Evolutionary conservation across 768 basidiomycete species (phyloP), one percentile per base, ranked within the genome.

Genomic region (Boletales sp.): DNA sequence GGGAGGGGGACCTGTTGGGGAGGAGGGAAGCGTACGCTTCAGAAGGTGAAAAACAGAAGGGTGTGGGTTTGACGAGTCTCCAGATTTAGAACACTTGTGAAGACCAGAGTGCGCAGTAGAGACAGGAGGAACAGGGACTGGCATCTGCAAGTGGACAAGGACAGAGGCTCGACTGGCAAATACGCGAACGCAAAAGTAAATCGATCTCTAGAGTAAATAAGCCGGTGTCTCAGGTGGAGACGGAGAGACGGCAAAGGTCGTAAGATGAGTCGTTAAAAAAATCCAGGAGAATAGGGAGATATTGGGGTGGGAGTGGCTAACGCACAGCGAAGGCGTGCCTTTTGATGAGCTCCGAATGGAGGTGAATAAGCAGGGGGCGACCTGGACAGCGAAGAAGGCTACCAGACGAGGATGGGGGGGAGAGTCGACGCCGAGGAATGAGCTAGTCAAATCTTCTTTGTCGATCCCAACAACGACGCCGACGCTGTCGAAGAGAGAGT

Each of bases 271-370:
- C 87, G 87, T 88, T 66, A 88, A 75, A 54, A 58, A 55, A 55
- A 51, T 40, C 44, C 40, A 51, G 51, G 55, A 55, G 54, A 55
- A 41, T 59, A 63, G 61, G 56, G 44, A 57, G 57, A 64, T 56
- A 62, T 62, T 57, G 59, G 54, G 49, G 56, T 57, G 58, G 59
- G 36, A 49, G 65, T 80, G 88, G 87, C 87, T 75, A 76, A 91
- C 88, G 88, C 88, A 78, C 88, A 90, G 77, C 85, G 78, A 90
- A 91, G 88, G 88, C 88, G 88, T 78, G 87, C 87, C 87, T 90
- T 90, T 90, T 90, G 64, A 60, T 57, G 57, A 62, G 68, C 60
- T 68, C 66, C 63, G 56, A 58, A 63, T 44, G 58, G 62, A 34
- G 57, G 62, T 63, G 59, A 64, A 60, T 58, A 54, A 45, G 51